phyloP scores from a whole-genome alignment of 2,329 filamentous ascomycete species.

The Ciborinia camelliae region DNA sequence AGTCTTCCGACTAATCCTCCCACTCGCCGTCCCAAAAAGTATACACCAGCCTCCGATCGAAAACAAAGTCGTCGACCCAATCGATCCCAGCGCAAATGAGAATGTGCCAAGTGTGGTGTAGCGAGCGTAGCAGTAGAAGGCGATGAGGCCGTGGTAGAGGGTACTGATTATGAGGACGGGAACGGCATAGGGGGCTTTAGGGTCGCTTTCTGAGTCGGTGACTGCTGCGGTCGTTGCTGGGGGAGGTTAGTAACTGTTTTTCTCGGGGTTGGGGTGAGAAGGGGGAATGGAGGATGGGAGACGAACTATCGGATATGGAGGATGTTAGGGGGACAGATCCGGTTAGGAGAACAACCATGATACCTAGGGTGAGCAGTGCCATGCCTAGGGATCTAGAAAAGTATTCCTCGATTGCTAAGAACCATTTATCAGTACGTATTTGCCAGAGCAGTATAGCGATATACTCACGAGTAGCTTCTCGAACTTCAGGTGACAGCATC shows the following conservation, averaged over 20 bases:
- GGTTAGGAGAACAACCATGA: constrained; percentile 58
- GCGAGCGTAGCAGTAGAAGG: constrained; percentile 58
- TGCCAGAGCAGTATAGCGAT: constrained; percentile 6
- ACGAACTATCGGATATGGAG: no score
- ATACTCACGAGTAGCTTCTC: constrained; percentile 50
- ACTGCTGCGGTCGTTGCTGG: constrained; percentile 37
- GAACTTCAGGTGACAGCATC: constrained; percentile 55
- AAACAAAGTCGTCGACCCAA: constrained; percentile 49
- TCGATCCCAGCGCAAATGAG: constrained; percentile 51
- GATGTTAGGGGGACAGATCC: constrained; percentile 58
- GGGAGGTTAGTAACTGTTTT: no score
- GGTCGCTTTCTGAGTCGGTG: constrained; percentile 45
- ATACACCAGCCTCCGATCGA: constrained; percentile 57
- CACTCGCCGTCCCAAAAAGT: constrained; percentile 48
- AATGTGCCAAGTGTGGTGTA: constrained; percentile 50
- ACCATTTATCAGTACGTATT: constrained; percentile 20
- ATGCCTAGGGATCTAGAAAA: constrained; percentile 59
- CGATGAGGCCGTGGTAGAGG: constrained; percentile 53
- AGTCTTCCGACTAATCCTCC: constrained; percentile 58
- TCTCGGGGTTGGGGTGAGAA: no score
- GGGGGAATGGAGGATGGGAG: no score
- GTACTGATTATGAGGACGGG: constrained; percentile 58
- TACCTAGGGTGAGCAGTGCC: constrained; percentile 53
- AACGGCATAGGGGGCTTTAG: constrained; percentile 53
- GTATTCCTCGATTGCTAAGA: constrained; percentile 58